Base-by-base conservation (phyloP, 352 stramenopile species). In the Phytophthora foliorum region DNA sequence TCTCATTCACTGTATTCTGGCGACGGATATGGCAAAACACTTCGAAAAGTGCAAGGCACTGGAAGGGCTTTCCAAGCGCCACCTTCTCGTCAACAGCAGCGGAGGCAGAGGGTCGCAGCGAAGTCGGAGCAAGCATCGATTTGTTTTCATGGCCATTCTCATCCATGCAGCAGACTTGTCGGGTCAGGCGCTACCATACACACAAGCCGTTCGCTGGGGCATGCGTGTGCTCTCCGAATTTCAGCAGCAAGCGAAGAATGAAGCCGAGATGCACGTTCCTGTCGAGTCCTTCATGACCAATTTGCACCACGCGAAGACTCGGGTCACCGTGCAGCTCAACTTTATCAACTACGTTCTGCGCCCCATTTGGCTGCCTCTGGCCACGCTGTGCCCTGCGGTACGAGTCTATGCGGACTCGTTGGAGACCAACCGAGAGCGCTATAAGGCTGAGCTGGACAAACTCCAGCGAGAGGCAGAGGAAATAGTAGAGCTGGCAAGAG, bases 201-300 rank as follows among this genome's bases (percentile, higher is more conserved):
- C 78, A 27, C 78, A 90, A 42, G 75, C 83, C 3, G 67, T 78
- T 21, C 71, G 85, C 13, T 96, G 83, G 88, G 80, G 80, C 4
- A 82, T 77, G 56, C 81, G 82, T 24, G 62, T 94, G 7, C 74
- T 88, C 24, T 80, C 81, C 4, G 88, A 96, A 71, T 94, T 92
- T 56, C 82, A 90, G 42, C 77, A 82, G 34, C 88, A 96, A 49
- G 88, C 81, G 0, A 78, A 80, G 46, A 84, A 79, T 46, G 88
- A 95, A 54, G 72, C 70, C 41, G 79, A 89, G 59, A 78, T 89
- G 60, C 80, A 81, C 36, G 62, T 93, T 53, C 70, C 75, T 0
- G 73, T 90, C 5, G 79, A 89, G 17, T 90, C 88, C 3, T 92
- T 90, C 69, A 95, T 94, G 86, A 78, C 75, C 10, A 88, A 88